Percentiles rank a stretch among this genome's conserved stretches.
Evolutionary conservation across 208 protist species (phyloP).

Genomic region (Naegleria fowleri): DNA sequence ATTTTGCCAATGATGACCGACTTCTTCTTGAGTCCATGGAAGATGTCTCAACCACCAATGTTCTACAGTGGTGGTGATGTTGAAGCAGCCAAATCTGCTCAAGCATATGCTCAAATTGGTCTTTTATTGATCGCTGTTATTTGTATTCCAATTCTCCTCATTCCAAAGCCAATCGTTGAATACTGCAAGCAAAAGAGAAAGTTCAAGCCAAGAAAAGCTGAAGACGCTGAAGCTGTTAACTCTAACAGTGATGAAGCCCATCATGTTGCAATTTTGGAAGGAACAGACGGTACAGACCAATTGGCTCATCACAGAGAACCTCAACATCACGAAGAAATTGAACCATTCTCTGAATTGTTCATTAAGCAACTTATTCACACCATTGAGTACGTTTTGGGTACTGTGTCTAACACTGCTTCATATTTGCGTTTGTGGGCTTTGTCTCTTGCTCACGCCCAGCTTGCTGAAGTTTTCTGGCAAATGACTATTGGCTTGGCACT

Average conservation of each 20-base stretch:
- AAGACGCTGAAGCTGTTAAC: neutral
- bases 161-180: constrained; percentile 65
- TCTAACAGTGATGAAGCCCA: neutral
- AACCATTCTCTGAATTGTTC: constrained; percentile 74
- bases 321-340: constrained; percentile 40
- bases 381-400: constrained; percentile 98
- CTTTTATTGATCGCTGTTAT: constrained; percentile 63
- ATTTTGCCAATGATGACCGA: constrained; percentile 82
- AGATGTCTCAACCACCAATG: constrained; percentile 35
- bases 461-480: constrained; percentile 80
- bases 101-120: constrained; percentile 68
- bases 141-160: constrained; percentile 70
- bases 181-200: neutral
- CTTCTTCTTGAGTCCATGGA: constrained; percentile 77
- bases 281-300: neutral
- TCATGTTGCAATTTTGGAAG: neutral
- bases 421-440: constrained; percentile 99
- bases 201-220: neutral
- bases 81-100: constrained; percentile 57
- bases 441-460: constrained; percentile 96
- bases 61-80: neutral
- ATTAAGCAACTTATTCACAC: constrained; percentile 98
- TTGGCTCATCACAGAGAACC: neutral
- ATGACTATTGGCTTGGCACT: constrained; percentile 35
- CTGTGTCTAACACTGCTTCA: constrained; percentile 99